Conservation (phyloP, 2,329 filamentous ascomycete species). For the Nemania abortiva region DNA sequence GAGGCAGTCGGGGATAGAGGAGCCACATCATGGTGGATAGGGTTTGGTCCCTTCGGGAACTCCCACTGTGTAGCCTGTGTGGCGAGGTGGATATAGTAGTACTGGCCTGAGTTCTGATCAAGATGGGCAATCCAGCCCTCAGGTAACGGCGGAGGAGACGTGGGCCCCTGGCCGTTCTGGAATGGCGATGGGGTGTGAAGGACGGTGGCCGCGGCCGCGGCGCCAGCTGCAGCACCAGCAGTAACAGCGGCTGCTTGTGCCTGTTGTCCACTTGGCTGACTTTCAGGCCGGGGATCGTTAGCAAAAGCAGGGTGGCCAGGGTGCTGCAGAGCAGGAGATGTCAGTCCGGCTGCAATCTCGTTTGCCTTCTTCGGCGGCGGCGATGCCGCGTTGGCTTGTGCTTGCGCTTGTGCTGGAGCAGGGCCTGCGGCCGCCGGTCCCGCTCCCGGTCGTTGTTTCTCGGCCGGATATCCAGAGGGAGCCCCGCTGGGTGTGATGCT, state of each 20-base stretch:
- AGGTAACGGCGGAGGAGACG: conserved; percentile 90
- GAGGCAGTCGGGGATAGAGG: conserved; percentile 86
- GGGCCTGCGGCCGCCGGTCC: conserved; percentile 47
- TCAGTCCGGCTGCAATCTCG: conserved; percentile 52
- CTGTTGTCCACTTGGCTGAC: conserved; percentile 60
- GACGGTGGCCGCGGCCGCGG: conserved; percentile 19
- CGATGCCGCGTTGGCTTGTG: conserved; percentile 45
- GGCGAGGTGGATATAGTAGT: conserved; percentile 97
- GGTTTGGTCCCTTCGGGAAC: conserved; percentile 95
- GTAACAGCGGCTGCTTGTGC: conserved; percentile 50
- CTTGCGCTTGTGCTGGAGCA: conserved; percentile 47
- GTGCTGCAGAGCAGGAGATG: conserved; percentile 65
- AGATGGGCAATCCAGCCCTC: conserved; percentile 99
- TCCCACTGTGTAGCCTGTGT: conserved; percentile 99
- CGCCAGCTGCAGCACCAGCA: background rate
- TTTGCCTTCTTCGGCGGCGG: conserved; percentile 51
- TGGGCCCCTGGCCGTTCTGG: conserved; percentile 64
- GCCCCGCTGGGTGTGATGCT: conserved; percentile 70
- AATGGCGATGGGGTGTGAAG: conserved; percentile 61
- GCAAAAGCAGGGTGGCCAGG: conserved; percentile 89
- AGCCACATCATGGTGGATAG: conserved; percentile 82
- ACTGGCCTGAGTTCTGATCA: conserved; percentile 94
- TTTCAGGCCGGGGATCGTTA: conserved; percentile 75
- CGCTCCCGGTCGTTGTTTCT: conserved; percentile 73
- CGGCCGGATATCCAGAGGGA: conserved; percentile 76